phyloP scores from a whole-genome alignment of 1,284 basidiomycete genomes.

The Phellinidium pouzarii region DNA sequence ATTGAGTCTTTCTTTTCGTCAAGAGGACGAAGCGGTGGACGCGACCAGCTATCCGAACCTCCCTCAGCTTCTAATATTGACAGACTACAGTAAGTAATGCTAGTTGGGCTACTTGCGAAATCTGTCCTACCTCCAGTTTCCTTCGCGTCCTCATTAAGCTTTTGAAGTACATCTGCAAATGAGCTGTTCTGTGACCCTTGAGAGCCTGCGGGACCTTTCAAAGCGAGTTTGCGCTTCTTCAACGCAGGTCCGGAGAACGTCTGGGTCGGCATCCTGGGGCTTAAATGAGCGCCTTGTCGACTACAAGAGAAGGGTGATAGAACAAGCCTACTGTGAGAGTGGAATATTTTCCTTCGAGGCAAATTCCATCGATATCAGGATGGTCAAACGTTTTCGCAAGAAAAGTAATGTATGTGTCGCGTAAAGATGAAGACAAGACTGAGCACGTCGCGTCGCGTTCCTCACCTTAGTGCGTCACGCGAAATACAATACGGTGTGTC shows the following conservation, averaged over 20 bases:
- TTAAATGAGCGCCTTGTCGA: background rate
- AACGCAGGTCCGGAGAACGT: constrained; percentile 35
- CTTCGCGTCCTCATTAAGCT: constrained; percentile 63
- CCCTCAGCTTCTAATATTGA: constrained; percentile 55
- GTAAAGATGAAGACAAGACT: background rate
- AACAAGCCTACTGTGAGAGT: constrained; percentile 12
- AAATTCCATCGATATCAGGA: background rate
- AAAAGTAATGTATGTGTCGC: background rate
- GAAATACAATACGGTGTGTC: too few species aligned
- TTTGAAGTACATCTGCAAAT: constrained; percentile 74
- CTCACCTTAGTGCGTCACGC: background rate
- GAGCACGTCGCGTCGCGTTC: background rate
- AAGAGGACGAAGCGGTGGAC: constrained; percentile 55
- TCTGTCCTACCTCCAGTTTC: constrained; percentile 35
- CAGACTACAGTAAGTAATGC: constrained; percentile 2
- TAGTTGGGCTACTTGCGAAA: background rate
- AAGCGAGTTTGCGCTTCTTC: constrained; percentile 55
- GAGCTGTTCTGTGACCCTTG: constrained; percentile 37
- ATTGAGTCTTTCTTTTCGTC: constrained; percentile 60
- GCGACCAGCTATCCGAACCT: constrained; percentile 71
- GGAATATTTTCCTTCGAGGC: constrained; percentile 20
- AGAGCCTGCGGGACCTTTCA: constrained; percentile 33
- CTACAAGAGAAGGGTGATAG: background rate
- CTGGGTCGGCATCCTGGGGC: background rate
- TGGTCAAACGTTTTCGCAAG: background rate